Percentiles rank a stretch among this genome's conserved stretches.
Evolutionary conservation across 2,329 filamentous ascomycete genomes (phyloP).

Genomic region (Aspergillus spinulosporus): DNA sequence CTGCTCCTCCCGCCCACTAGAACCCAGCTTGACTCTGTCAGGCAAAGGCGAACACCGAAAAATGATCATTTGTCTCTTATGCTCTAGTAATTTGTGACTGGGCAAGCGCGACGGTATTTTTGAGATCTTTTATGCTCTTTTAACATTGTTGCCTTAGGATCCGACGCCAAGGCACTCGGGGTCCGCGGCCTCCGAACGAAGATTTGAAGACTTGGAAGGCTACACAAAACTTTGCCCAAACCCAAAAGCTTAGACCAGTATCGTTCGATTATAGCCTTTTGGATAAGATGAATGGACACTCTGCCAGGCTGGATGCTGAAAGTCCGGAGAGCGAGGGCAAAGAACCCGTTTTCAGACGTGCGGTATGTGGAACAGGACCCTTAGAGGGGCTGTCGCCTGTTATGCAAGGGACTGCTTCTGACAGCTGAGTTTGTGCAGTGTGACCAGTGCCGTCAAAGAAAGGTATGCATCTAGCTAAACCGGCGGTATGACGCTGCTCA

Average conservation of each 20-base stretch:
- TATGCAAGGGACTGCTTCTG: slow-evolving; percentile 6
- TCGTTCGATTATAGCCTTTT: not conserved
- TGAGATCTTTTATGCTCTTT: not conserved
- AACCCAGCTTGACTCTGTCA: no score
- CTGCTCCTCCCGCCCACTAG: no score
- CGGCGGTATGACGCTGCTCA: not conserved
- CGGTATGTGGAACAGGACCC: slow-evolving; percentile 27
- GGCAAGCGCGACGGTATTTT: not conserved
- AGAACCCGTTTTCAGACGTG: slow-evolving; percentile 28
- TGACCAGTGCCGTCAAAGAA: slow-evolving; percentile 37
- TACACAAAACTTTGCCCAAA: not conserved
- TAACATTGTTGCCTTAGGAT: slow-evolving; percentile 3
- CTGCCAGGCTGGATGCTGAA: slow-evolving; percentile 31
- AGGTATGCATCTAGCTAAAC: slow-evolving; percentile 25
- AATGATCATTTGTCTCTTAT: not conserved
- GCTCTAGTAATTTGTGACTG: not conserved
- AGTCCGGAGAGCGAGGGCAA: slow-evolving; percentile 30
- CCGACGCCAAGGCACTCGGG: slow-evolving; percentile 11
- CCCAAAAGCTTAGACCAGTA: not conserved
- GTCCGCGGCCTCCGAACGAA: slow-evolving; percentile 21
- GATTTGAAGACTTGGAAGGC: not conserved
- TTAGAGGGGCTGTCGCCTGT: not conserved
- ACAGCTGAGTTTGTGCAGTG: slow-evolving; percentile 33
- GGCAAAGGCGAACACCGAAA: not conserved
- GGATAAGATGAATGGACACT: not conserved